Evolutionary conservation across 148 eudicot genomes (phyloP).

Genomic region (Rhododendron ferrugineum): DNA sequence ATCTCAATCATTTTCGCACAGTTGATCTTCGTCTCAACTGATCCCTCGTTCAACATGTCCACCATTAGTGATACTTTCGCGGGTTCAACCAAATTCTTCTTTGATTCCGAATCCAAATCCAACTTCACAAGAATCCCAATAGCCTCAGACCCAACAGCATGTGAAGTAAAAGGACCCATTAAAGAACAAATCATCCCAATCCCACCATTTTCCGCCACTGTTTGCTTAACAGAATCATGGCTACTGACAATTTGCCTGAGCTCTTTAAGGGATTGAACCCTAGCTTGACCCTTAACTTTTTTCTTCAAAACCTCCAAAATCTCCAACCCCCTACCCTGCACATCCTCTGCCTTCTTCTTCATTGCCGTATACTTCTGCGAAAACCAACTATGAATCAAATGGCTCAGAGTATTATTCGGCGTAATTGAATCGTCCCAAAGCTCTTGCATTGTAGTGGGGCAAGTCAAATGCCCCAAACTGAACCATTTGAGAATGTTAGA

Average conservation of each 20-base stretch:
- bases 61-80: constrained; percentile 68
- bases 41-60: constrained; percentile 89
- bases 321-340: constrained; percentile 75
- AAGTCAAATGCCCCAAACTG: constrained; percentile 65
- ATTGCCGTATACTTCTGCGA: constrained; percentile 62
- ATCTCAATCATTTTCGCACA: constrained; percentile 55
- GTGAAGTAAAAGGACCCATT: constrained; percentile 71
- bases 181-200: constrained; percentile 44
- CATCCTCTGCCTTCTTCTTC: constrained; percentile 89
- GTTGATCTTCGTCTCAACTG: constrained; percentile 73
- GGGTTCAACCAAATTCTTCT: constrained; percentile 54
- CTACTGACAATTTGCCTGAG: constrained; percentile 40
- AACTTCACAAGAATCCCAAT: constrained; percentile 65
- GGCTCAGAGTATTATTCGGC: constrained; percentile 66
- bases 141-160: constrained; percentile 80
- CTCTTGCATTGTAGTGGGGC: constrained; percentile 84
- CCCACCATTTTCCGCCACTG: constrained; percentile 62
- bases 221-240: constrained; percentile 59
- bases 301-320: constrained; percentile 62
- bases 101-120: constrained; percentile 41
- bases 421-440: constrained; percentile 79
- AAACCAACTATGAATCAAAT: constrained; percentile 67
- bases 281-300: constrained; percentile 68
- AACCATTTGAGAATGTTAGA: constrained; percentile 77
- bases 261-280: constrained; percentile 64